phyloP scores from a whole-genome alignment of 177 flowering plant genomes.

The Vitis hybrid region DNA sequence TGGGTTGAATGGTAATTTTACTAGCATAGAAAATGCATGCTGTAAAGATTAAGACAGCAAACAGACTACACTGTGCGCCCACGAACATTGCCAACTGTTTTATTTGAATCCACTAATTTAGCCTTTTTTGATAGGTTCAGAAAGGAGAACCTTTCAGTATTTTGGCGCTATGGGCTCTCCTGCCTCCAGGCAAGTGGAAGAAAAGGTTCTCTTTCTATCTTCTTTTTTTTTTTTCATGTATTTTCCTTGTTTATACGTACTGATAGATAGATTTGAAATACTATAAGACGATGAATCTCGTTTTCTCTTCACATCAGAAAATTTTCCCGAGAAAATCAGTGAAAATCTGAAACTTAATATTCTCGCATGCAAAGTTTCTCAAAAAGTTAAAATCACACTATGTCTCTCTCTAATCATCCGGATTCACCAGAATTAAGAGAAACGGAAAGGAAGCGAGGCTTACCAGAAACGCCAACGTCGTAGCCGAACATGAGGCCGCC shows the following conservation, averaged over 20 bases:
- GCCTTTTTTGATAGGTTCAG: no score
- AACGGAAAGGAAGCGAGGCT: neutral
- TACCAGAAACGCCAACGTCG: conserved; percentile 92
- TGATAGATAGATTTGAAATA: no score
- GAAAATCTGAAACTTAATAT: neutral
- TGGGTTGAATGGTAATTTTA: neutral
- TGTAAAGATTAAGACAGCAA: neutral
- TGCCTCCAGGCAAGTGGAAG: no score
- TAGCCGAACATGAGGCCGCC: conserved; percentile 97
- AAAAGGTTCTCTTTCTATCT: no score
- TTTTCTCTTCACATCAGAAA: neutral
- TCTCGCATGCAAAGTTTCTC: no score
- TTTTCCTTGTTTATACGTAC: no score
- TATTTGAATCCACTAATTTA: no score
- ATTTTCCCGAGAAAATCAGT: neutral
- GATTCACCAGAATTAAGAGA: neutral
- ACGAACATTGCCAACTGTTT: neutral
- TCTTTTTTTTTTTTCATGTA: no score
- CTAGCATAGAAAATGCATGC: neutral
- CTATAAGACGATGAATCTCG: no score
- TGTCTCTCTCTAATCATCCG: neutral
- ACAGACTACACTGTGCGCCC: neutral
- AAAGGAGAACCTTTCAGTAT: no score
- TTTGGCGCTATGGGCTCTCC: no score
- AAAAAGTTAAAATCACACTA: no score